A percentile compares a stretch with the other conserved stretches of the same genome.
phyloP scores from a whole-genome alignment of 2,329 filamentous ascomycete genomes.

The Furcasterigmium furcatum region DNA sequence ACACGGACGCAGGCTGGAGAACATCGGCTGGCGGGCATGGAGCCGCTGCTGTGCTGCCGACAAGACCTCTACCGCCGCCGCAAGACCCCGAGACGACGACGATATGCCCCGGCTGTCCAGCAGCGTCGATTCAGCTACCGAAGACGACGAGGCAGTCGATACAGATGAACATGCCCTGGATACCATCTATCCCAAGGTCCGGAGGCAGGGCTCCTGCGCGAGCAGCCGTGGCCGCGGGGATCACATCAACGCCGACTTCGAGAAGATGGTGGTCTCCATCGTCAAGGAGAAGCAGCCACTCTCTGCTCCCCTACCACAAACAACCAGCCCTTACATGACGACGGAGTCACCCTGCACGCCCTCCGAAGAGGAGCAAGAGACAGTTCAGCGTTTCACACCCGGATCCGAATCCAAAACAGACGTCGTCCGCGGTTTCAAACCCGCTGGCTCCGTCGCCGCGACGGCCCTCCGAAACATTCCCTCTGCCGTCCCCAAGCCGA shows the following conservation, averaged over 20 bases:
- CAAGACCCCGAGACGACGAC: conserved; percentile 39
- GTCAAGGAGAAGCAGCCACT: conserved; percentile 81
- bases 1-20: conserved; percentile 88
- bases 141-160: conserved; percentile 66
- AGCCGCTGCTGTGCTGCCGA: conserved; percentile 78
- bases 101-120: conserved; percentile 71
- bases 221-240: conserved; percentile 72
- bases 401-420: conserved; percentile 56
- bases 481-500: conserved; percentile 59
- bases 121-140: conserved; percentile 70
- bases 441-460: conserved; percentile 54
- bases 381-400: no score
- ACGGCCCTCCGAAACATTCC: conserved; percentile 45
- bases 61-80: conserved; percentile 33
- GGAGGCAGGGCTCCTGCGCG: conserved; percentile 67
- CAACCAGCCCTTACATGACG: conserved; percentile 39
- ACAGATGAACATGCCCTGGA: conserved; percentile 53
- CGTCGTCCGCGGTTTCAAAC: conserved; percentile 83
- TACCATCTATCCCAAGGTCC: conserved; percentile 64
- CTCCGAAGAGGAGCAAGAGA: conserved; percentile 53
- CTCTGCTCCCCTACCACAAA: conserved; percentile 47
- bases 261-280: conserved; percentile 92
- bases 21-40: conserved; percentile 95
- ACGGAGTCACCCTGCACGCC: conserved; percentile 53
- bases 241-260: conserved; percentile 88